Conservation (phyloP, 2,329 filamentous ascomycete species). For the Aureobasidium lini region DNA sequence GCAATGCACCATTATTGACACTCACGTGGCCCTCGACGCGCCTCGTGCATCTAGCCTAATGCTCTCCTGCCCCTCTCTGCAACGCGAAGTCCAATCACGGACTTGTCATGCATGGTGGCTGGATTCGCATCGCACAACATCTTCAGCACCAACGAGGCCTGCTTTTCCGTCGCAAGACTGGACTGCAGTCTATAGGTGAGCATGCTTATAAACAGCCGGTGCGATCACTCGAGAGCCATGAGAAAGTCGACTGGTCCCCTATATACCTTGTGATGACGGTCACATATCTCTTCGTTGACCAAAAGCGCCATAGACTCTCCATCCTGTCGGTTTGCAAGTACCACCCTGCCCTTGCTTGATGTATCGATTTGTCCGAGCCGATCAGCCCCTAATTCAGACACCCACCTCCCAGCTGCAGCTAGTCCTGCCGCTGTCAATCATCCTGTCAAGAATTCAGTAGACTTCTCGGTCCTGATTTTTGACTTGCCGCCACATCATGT, state of each 20-base stretch:
- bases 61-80: not conserved
- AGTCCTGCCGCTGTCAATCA: not conserved
- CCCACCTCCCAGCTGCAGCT: not conserved
- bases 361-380: not conserved
- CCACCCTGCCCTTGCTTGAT: constrained; percentile 1
- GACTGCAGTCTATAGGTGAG: not conserved
- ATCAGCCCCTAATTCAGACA: not conserved
- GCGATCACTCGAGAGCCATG: not conserved
- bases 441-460: constrained; percentile 3
- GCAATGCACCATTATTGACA: not conserved
- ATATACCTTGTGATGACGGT: not conserved
- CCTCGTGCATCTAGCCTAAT: not conserved
- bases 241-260: not conserved
- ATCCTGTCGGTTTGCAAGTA: not conserved
- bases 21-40: constrained; percentile 8
- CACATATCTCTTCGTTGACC: not conserved
- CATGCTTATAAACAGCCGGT: not conserved
- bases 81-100: not conserved
- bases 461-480: not conserved
- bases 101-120: not conserved
- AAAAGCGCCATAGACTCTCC: not conserved
- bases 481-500: not conserved
- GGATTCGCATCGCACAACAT: not conserved
- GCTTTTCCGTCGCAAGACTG: not conserved
- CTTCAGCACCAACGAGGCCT: not conserved